These are phyloP conservation scores for Lactifluus hygrophoroides DNA, from an alignment of 768 basidiomycete species.

Conservation along the genomic window DNA sequence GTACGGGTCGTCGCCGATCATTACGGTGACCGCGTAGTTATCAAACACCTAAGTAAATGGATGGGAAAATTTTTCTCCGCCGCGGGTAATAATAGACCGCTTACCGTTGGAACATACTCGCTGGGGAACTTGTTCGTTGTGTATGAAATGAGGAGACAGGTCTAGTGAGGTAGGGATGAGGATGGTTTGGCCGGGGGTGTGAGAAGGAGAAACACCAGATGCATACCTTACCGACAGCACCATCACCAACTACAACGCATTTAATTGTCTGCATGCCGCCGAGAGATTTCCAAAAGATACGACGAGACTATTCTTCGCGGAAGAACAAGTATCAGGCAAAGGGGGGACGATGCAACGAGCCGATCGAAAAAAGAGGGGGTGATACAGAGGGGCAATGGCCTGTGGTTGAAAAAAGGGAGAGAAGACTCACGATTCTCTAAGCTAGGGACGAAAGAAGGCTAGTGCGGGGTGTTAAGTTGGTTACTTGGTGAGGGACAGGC, in stretches of 20 bases:
- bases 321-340: neutral
- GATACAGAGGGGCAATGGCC: neutral
- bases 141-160: conserved; percentile 94
- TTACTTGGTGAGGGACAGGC: conserved; percentile 4
- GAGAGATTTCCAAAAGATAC: conserved; percentile 12
- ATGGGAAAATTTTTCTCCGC: conserved; percentile 17
- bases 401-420: neutral
- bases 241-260: conserved; percentile 95
- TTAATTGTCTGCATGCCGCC: conserved; percentile 87
- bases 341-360: neutral
- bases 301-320: conserved; percentile 3
- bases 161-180: conserved; percentile 38
- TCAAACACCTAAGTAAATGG: conserved; percentile 67
- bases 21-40: conserved; percentile 99
- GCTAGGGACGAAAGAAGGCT: conserved; percentile 7
- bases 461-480: conserved; percentile 13
- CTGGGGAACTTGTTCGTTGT: conserved; percentile 98
- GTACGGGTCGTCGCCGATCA: conserved; percentile 99
- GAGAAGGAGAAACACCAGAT: neutral
- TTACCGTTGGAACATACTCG: conserved; percentile 97
- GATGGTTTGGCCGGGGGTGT: neutral
- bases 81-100: conserved; percentile 28
- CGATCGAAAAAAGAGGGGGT: neutral
- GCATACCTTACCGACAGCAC: conserved; percentile 95
- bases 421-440: conserved; percentile 14